These are phyloP conservation scores for Prunus mira DNA, from an alignment of 306 rosid genomes.

Conservation along the genomic window DNA sequence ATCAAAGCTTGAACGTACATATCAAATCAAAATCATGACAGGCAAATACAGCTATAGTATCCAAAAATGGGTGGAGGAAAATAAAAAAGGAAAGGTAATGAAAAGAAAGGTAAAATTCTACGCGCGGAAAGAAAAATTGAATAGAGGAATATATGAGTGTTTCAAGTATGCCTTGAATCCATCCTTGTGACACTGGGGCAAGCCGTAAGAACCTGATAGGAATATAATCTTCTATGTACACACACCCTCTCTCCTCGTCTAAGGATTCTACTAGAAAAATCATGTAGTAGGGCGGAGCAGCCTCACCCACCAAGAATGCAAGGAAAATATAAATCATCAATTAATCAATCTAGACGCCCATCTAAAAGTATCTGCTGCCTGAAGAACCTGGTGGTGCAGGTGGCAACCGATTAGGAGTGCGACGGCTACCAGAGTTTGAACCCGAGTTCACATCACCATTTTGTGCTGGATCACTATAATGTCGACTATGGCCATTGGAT, in stretches of 20 bases:
- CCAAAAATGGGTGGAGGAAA: constrained; percentile 40
- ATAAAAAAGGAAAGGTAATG: neutral
- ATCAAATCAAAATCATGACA: constrained; percentile 31
- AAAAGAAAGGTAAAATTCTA: constrained; percentile 5
- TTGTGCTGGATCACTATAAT: constrained; percentile 68
- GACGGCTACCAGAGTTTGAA: constrained; percentile 75
- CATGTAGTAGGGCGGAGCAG: constrained; percentile 36
- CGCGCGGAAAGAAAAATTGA: constrained; percentile 25
- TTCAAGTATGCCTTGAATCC: constrained; percentile 43
- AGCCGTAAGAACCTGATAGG: constrained; percentile 33
- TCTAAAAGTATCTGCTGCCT: constrained; percentile 59
- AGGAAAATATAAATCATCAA: constrained; percentile 37
- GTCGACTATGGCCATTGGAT: constrained; percentile 81
- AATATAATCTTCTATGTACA: constrained; percentile 68
- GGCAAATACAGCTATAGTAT: constrained; percentile 33
- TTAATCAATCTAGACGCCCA: constrained; percentile 17
- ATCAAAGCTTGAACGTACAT: constrained; percentile 27
- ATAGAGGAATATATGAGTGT: constrained; percentile 28
- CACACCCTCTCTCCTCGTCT: constrained; percentile 42
- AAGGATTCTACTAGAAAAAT: constrained; percentile 44
- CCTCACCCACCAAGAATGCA: constrained; percentile 61
- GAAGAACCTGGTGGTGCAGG: constrained; percentile 88
- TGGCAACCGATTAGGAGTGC: constrained; percentile 84
- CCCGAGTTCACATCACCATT: constrained; percentile 71
- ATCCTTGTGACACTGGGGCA: constrained; percentile 19